phyloP scores from a whole-genome alignment of 768 basidiomycete species.

The Tephrocybe sp. region DNA sequence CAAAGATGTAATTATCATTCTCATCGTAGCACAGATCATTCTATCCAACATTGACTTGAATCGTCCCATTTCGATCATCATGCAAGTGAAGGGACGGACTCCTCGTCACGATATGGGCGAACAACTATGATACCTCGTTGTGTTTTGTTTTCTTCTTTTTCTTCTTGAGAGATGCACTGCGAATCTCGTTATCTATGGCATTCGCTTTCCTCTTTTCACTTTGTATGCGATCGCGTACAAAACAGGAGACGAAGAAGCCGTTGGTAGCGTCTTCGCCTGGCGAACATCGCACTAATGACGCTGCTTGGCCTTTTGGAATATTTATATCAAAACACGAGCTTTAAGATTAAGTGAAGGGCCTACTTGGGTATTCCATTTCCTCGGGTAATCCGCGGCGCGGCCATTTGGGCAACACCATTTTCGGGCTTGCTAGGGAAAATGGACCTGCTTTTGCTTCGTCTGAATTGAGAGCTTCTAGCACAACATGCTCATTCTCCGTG shows the following conservation, averaged over 20 bases:
- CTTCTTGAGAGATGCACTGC: conserved; percentile 15
- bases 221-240: conserved; percentile 41
- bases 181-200: conserved; percentile 12
- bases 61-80: no score
- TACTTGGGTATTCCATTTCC: conserved; percentile 60
- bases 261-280: conserved; percentile 88
- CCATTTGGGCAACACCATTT: conserved; percentile 81
- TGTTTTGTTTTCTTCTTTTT: conserved; percentile 22
- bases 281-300: conserved; percentile 68
- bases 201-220: conserved; percentile 26
- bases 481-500: conserved; percentile 91
- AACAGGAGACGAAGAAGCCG: conserved; percentile 98
- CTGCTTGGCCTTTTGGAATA: conserved; percentile 55
- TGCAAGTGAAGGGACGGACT: no score
- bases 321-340: conserved; percentile 7
- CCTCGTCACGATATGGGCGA: no score
- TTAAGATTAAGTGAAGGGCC: conserved; percentile 8
- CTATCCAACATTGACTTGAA: conserved; percentile 10
- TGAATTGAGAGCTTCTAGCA: conserved; percentile 68
- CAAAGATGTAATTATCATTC: conserved; percentile 14
- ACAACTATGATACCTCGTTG: no score
- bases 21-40: conserved; percentile 12
- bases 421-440: conserved; percentile 69
- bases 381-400: conserved; percentile 71
- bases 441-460: conserved; percentile 59